phyloP scores from a whole-genome alignment of 345 rosid genomes.

The Triadica sebifera region DNA sequence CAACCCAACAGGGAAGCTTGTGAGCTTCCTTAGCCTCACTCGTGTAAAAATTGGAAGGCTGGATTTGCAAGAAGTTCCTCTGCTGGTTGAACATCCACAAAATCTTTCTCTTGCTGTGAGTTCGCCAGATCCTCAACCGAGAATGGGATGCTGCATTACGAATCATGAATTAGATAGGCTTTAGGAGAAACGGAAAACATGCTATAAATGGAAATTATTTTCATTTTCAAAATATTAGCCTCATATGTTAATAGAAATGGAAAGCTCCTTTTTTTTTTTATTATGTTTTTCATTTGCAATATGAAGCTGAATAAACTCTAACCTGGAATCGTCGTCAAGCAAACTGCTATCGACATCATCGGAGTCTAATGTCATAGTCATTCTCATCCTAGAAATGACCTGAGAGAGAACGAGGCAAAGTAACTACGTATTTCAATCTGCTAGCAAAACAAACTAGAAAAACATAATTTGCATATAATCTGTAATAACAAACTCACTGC shows the following conservation, averaged over 20 bases:
- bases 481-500: conserved; percentile 44
- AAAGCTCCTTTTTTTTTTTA: too few relatives aligned
- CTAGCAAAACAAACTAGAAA: not conserved
- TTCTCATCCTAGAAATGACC: conserved; percentile 98
- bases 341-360: conserved; percentile 73
- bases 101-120: conserved; percentile 83
- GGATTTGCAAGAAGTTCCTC: conserved; percentile 73
- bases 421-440: conserved; percentile 11
- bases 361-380: conserved; percentile 94
- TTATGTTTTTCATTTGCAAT: not conserved
- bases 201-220: not conserved
- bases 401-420: conserved; percentile 19
- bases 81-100: conserved; percentile 69
- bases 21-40: conserved; percentile 42
- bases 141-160: conserved; percentile 77
- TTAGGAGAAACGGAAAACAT: too few relatives aligned
- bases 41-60: conserved; percentile 80
- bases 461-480: not conserved
- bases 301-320: conserved; percentile 17
- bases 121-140: conserved; percentile 87
- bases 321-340: conserved; percentile 95
- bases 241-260: not conserved
- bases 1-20: conserved; percentile 9
- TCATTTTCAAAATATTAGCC: not conserved
- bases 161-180: conserved; percentile 20